Percentiles rank a stretch among this genome's conserved stretches.
Evolutionary conservation across 2,329 filamentous ascomycete species (phyloP).

Genomic region (Pseudogymnoascus sp.): DNA sequence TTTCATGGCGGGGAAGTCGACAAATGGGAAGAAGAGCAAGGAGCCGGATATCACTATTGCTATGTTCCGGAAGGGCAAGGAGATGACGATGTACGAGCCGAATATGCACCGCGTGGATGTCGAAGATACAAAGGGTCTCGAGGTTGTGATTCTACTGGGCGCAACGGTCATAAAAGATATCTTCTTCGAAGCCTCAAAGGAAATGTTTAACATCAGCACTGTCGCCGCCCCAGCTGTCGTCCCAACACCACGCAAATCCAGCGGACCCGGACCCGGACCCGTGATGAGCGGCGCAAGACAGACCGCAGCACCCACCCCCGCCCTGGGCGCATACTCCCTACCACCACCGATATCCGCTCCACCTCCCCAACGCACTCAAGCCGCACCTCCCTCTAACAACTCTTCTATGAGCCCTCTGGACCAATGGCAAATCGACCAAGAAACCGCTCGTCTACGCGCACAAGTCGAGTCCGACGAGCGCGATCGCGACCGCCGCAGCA

Average conservation of each 20-base stretch:
- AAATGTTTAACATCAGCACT: constrained; percentile 69
- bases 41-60: constrained; percentile 96
- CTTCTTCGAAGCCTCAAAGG: constrained; percentile 57
- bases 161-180: constrained; percentile 61
- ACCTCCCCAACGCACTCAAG: constrained; percentile 16
- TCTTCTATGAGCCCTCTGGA: constrained; percentile 20
- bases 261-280: constrained; percentile 18
- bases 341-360: constrained; percentile 14
- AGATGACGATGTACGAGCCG: constrained; percentile 83
- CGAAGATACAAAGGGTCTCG: constrained; percentile 88
- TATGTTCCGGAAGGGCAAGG: constrained; percentile 66
- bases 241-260: constrained; percentile 21
- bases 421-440: constrained; percentile 55
- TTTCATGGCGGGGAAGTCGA: constrained; percentile 72
- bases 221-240: constrained; percentile 32
- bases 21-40: constrained; percentile 69
- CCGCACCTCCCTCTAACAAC: constrained; percentile 25
- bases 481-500: constrained; percentile 49
- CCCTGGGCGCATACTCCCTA: constrained; percentile 18
- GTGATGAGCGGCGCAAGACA: constrained; percentile 24
- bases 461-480: constrained; percentile 39
- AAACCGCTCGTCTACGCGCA: constrained; percentile 65
- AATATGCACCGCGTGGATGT: constrained; percentile 87
- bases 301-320: constrained; percentile 13
- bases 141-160: constrained; percentile 66